These are phyloP conservation scores for Rasamsonia emersonii DNA, from an alignment of 2,329 filamentous ascomycete species.

Conservation along the genomic window DNA sequence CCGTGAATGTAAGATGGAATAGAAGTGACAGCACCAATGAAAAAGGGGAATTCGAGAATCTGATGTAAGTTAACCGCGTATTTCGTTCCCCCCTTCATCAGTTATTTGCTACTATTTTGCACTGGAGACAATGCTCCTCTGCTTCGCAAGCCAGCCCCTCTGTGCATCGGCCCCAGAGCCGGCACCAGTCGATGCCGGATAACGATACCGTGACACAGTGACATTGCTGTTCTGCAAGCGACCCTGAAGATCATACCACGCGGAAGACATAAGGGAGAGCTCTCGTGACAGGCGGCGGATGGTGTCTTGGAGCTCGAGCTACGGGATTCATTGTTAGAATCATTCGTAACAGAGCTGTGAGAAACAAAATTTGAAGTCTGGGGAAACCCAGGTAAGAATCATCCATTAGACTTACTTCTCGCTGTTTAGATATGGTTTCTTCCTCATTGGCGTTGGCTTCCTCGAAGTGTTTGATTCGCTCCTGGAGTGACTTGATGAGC, in stretches of 20 bases:
- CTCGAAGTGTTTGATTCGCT: conserved; percentile 32
- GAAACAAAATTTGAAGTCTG: too few species aligned
- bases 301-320: conserved; percentile 33
- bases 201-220: conserved; percentile 31
- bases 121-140: conserved; percentile 34
- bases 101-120: conserved; percentile 5
- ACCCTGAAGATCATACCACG: conserved; percentile 40
- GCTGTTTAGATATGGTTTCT: conserved; percentile 27
- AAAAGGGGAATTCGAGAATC: too few species aligned
- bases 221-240: conserved; percentile 37
- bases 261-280: conserved; percentile 37
- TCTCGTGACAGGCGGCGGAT: conserved; percentile 36
- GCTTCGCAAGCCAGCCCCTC: conserved; percentile 37
- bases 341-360: not conserved
- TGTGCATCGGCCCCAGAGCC: conserved; percentile 29
- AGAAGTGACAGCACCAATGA: too few species aligned
- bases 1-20: too few species aligned
- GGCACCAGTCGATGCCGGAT: conserved; percentile 18
- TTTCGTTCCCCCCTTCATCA: too few species aligned
- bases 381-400: not conserved
- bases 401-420: conserved; percentile 24
- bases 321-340: conserved; percentile 12
- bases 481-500: conserved; percentile 33
- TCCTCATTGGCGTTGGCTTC: conserved; percentile 22
- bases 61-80: too few species aligned